Evolutionary conservation across 441 rosid species (phyloP).

Genomic region (Adansonia rubrostipa): DNA sequence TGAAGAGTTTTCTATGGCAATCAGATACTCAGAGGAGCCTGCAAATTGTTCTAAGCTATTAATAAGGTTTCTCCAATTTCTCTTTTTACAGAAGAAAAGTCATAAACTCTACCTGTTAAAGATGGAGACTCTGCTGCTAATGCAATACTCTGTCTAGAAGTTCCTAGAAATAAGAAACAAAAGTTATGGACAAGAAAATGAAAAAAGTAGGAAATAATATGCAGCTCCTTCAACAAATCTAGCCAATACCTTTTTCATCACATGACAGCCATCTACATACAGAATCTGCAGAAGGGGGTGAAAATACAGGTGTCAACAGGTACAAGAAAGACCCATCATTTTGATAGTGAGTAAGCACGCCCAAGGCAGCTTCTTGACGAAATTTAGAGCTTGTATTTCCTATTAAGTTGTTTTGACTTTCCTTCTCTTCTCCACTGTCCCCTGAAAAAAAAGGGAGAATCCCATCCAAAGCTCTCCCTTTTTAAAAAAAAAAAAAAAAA

Average conservation of each 20-base stretch:
- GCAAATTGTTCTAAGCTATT: constrained; percentile 32
- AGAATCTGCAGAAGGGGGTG: constrained; percentile 77
- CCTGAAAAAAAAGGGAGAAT: constrained; percentile 51
- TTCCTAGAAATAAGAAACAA: constrained; percentile 39
- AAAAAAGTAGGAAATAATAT: constrained; percentile 13
- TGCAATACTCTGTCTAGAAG: constrained; percentile 34
- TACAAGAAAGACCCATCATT: constrained; percentile 78
- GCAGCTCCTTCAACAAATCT: constrained; percentile 31
- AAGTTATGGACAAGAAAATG: constrained; percentile 24
- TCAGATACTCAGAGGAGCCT: constrained; percentile 42
- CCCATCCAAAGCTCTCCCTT: constrained; percentile 49
- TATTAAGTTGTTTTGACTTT: constrained; percentile 30
- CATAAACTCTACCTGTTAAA: constrained; percentile 41
- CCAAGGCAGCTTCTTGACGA: constrained; percentile 49
- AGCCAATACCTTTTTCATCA: constrained; percentile 52
- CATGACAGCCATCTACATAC: constrained; percentile 60
- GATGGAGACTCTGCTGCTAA: constrained; percentile 33
- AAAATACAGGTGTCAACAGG: constrained; percentile 64
- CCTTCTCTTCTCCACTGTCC: constrained; percentile 38
- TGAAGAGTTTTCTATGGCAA: constrained; percentile 41
- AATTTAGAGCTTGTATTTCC: constrained; percentile 28
- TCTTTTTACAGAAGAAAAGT: constrained; percentile 22
- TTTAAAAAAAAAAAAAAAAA: constrained; percentile 14
- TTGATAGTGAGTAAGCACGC: constrained; percentile 71
- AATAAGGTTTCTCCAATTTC: constrained; percentile 24